Evolutionary conservation across 768 basidiomycete species (phyloP).

Genomic region (Leccinellum luteum): DNA sequence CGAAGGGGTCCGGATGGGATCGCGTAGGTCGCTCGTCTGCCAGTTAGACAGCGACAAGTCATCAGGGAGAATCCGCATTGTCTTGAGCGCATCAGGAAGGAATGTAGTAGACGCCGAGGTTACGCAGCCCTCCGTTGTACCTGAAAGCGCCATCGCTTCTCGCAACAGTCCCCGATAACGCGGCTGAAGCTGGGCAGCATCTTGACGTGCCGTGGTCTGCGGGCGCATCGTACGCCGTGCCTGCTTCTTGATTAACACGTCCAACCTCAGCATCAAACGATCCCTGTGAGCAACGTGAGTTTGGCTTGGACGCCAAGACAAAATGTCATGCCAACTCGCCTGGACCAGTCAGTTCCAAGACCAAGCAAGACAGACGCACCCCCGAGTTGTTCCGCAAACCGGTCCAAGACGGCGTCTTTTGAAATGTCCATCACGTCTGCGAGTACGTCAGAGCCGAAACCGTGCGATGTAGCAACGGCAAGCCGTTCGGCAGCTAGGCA

Average conservation of each 20-base stretch:
- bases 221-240: constrained; percentile 8
- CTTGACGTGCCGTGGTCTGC: not conserved
- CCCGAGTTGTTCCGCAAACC: constrained; percentile 53
- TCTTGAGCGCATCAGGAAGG: constrained; percentile 35
- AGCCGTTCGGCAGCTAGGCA: constrained; percentile 75
- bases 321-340: constrained; percentile 39
- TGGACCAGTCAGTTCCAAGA: constrained; percentile 55
- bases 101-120: constrained; percentile 14
- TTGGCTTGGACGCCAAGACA: not conserved
- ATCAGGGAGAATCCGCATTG: constrained; percentile 38
- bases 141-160: constrained; percentile 27
- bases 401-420: constrained; percentile 54
- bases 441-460: constrained; percentile 34
- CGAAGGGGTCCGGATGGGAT: constrained; percentile 58
- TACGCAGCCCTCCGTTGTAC: constrained; percentile 16
- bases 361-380: constrained; percentile 37
- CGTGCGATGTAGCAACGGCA: constrained; percentile 37
- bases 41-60: constrained; percentile 47
- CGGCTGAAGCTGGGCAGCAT: constrained; percentile 40
- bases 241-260: constrained; percentile 30
- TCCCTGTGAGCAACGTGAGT: constrained; percentile 13
- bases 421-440: constrained; percentile 53
- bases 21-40: constrained; percentile 32
- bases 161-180: constrained; percentile 50
- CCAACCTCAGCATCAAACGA: constrained; percentile 29